Conservation (phyloP, 2,329 filamentous ascomycete genomes). For the Xylaria sp. region DNA sequence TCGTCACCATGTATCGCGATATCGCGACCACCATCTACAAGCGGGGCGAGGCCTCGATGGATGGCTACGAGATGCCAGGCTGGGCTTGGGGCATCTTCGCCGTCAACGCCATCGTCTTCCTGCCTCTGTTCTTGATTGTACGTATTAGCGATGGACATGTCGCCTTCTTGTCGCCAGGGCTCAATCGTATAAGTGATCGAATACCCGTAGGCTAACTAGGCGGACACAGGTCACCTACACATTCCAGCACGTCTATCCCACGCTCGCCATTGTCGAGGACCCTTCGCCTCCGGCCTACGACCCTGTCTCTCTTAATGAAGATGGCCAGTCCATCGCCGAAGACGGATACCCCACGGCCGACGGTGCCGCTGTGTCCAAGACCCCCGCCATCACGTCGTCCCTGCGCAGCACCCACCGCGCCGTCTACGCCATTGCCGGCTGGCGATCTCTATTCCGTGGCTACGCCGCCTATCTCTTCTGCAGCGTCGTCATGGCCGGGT, state of each 20-base stretch:
- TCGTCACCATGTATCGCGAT: slow-evolving; percentile 50
- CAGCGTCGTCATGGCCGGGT: slow-evolving; percentile 48
- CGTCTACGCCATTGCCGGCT: slow-evolving; percentile 72
- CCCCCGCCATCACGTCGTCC: slow-evolving; percentile 61
- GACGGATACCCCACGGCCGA: slow-evolving; percentile 50
- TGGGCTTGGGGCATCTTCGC: slow-evolving; percentile 57
- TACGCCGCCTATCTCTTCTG: slow-evolving; percentile 62
- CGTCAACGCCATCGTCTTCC: slow-evolving; percentile 57
- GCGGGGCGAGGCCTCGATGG: slow-evolving; percentile 51
- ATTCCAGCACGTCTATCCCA: slow-evolving; percentile 61
- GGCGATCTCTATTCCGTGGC: slow-evolving; percentile 76
- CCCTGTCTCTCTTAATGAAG: slow-evolving; percentile 59
- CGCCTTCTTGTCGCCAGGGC: too few species aligned
- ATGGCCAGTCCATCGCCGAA: slow-evolving; percentile 51
- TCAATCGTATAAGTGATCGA: slow-evolving; percentile 25
- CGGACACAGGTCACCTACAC: slow-evolving; percentile 61
- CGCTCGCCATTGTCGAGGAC: slow-evolving; percentile 69
- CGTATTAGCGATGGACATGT: slow-evolving; percentile 30
- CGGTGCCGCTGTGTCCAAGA: slow-evolving; percentile 51
- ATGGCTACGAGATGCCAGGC: slow-evolving; percentile 51
- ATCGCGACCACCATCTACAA: slow-evolving; percentile 51
- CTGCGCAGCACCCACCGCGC: slow-evolving; percentile 63
- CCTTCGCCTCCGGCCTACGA: slow-evolving; percentile 67
- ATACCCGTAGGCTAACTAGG: slow-evolving; percentile 12
- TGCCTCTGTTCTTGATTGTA: slow-evolving; percentile 59